Percentiles rank a stretch among this genome's conserved stretches.
These are phyloP conservation scores for Dalechampia spathulata DNA, from an alignment of 441 rosid genomes.

Conservation along the genomic window DNA sequence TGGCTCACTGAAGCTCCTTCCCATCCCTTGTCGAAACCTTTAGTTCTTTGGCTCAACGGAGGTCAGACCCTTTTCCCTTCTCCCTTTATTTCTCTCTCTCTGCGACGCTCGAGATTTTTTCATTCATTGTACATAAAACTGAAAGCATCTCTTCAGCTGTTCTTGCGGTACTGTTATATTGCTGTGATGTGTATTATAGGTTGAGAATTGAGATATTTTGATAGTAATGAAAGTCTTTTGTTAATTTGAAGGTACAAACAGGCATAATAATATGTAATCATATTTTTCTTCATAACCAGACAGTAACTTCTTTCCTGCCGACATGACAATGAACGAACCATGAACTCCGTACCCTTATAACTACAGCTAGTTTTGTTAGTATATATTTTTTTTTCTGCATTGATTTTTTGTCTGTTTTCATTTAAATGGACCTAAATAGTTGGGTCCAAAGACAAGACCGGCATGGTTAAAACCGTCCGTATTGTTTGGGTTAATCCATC, in stretches of 20 bases:
- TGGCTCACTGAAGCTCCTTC: slow-evolving; percentile 81
- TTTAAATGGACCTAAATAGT: neutral
- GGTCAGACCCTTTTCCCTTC: slow-evolving; percentile 28
- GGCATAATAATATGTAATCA: slow-evolving; percentile 1
- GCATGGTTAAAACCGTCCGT: no score
- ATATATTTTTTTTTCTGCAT: neutral
- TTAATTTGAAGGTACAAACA: slow-evolving; percentile 3
- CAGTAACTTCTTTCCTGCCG: slow-evolving; percentile 22
- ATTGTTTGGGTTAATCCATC: no score
- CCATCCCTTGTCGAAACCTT: slow-evolving; percentile 53
- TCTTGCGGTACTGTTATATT: slow-evolving; percentile 28
- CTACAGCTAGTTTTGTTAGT: neutral
- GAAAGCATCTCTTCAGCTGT: neutral
- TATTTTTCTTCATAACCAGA: slow-evolving; percentile 8
- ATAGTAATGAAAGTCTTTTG: neutral
- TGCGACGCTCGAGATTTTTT: neutral
- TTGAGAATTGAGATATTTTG: neutral
- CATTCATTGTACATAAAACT: neutral
- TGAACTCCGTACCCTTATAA: neutral
- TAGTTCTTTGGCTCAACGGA: slow-evolving; percentile 96
- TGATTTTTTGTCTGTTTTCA: neutral
- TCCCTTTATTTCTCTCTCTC: neutral
- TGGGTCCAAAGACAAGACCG: neutral
- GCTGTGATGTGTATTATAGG: neutral
- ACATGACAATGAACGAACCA: slow-evolving; percentile 14